Evolutionary conservation across 495 filamentous ascomycete species (phyloP), one percentile per base, ranked within the genome.

Genomic region (Copromyces sp.): DNA sequence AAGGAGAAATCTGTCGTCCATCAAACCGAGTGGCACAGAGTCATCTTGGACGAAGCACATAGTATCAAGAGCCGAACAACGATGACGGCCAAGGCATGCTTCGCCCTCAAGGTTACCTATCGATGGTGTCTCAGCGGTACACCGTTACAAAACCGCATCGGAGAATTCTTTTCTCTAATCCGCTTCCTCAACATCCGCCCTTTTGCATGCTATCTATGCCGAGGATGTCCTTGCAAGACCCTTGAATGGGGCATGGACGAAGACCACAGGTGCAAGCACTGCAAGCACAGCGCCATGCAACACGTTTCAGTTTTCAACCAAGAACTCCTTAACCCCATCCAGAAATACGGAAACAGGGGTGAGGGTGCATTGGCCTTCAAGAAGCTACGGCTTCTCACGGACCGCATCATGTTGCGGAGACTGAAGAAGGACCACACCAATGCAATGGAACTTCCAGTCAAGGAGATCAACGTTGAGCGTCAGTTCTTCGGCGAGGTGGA

Each of bases 251-350:
- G 86, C 11, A 89, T 94, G 76, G 82, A 90, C 75, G 86, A 87
- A 5, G 84, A 90, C 20, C 88, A 90, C 69, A 85, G 83, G 73
- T 98, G 94, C 80, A 87, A 79, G 0, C 74, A 83, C 53, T 98
- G 94, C 65, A 74, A 80, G 0, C 86, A 87, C 74, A 84, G 87
- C 75, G 91, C 91, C 9, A 92, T 97, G 83, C 88, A 90, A 73
- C 95, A 99, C 74, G 89, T 97, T 7, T 97, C 93, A 3, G 88
- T 98, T 71, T 98, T 99, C 87, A 99, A 98, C 79, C 92, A 97
- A 76, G 93, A 97, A 76, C 87, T 98, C 38, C 87, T 98, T 29
- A 97, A 94, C 75, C 95, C 95, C 4, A 94, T 89, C 68, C 86
- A 85, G 75, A 85, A 82, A 69, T 83, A 80, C 47, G 87, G 86